Evolutionary conservation across 257 asterid genomes (phyloP).

Genomic region (Plantago major): DNA sequence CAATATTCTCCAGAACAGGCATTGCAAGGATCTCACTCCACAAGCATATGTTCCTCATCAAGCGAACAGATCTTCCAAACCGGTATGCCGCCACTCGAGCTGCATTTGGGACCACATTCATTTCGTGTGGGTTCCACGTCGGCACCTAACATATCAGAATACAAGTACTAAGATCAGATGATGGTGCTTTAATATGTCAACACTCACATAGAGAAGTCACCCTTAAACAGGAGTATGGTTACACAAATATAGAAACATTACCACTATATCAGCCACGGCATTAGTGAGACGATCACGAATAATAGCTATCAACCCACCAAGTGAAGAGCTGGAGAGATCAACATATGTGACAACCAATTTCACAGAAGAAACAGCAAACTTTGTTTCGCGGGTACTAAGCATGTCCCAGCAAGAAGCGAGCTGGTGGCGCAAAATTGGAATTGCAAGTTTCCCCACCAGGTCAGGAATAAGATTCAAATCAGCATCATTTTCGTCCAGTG

Average conservation of each 20-base stretch:
- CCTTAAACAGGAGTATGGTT: background rate
- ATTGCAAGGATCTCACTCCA: slow-evolving; percentile 73
- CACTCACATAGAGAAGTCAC: slow-evolving; percentile 6
- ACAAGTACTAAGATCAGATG: background rate
- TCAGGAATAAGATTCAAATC: slow-evolving; percentile 84
- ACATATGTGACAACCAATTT: slow-evolving; percentile 65
- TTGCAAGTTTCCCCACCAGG: slow-evolving; percentile 79
- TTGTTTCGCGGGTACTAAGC: slow-evolving; percentile 78
- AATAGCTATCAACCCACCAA: slow-evolving; percentile 57
- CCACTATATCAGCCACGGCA: slow-evolving; percentile 75
- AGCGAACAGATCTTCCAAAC: slow-evolving; percentile 78
- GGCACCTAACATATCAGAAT: slow-evolving; percentile 51
- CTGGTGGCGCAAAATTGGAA: slow-evolving; percentile 82
- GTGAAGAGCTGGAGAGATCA: slow-evolving; percentile 55
- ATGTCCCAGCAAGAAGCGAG: slow-evolving; percentile 80
- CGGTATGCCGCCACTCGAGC: slow-evolving; percentile 82
- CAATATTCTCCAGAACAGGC: slow-evolving; percentile 75
- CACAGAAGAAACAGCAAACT: slow-evolving; percentile 69
- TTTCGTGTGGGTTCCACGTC: slow-evolving; percentile 66
- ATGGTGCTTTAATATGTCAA: background rate
- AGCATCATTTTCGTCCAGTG: slow-evolving; percentile 39
- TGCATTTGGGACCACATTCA: slow-evolving; percentile 80
- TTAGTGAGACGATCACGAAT: slow-evolving; percentile 77
- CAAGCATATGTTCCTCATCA: slow-evolving; percentile 79
- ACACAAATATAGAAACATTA: slow-evolving; percentile 24